phyloP scores from a whole-genome alignment of 2,329 filamentous ascomycete genomes.

The Trichoderma aggressivum region DNA sequence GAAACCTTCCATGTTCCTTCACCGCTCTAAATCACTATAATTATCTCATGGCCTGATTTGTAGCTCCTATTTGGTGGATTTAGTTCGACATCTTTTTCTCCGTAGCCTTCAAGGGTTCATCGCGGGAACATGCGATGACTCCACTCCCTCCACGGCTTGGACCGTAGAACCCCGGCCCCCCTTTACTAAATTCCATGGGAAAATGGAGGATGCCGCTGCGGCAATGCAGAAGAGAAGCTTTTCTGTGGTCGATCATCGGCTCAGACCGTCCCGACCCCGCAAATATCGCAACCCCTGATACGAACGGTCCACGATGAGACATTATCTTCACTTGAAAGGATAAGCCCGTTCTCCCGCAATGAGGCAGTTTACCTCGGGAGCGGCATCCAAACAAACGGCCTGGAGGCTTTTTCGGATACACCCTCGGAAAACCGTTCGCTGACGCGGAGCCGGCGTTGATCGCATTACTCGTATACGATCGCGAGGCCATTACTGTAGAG shows the following conservation, averaged over 20 bases:
- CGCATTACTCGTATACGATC: background rate
- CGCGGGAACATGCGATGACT: background rate
- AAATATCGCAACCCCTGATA: background rate
- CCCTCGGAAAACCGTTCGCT: background rate
- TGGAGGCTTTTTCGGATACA: background rate
- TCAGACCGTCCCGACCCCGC: background rate
- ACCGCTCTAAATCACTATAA: background rate
- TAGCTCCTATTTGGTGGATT: background rate
- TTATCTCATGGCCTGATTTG: background rate
- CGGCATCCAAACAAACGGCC: background rate
- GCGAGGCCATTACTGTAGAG: background rate
- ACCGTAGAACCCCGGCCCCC: background rate
- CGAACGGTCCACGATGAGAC: background rate
- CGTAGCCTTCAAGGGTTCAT: background rate
- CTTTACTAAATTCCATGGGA: background rate
- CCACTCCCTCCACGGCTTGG: background rate
- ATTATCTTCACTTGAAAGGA: background rate
- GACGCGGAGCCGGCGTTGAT: background rate
- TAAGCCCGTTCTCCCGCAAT: background rate
- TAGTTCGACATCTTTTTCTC: background rate
- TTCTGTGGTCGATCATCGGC: background rate
- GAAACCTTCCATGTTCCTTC: background rate
- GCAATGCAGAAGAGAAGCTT: background rate
- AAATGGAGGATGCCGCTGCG: background rate
- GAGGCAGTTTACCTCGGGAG: background rate